phyloP scores from a whole-genome alignment of 2,329 filamentous ascomycete genomes.

The Fusarium veterinarium region DNA sequence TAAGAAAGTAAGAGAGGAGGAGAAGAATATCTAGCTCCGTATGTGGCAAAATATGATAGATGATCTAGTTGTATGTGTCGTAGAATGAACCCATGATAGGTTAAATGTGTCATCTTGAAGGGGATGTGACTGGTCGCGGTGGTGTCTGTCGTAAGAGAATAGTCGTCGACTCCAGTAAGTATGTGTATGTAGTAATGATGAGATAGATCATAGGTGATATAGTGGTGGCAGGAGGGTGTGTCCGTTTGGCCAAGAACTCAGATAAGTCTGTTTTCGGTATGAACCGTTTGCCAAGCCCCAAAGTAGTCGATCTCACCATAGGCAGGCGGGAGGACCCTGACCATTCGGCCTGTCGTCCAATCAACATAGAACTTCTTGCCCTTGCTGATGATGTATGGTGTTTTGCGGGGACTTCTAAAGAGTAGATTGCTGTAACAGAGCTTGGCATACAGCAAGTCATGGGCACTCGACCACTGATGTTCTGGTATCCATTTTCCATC shows the following conservation, averaged over 20 bases:
- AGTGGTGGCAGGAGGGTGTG: neutral
- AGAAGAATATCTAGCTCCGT: neutral
- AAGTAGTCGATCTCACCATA: constrained; percentile 64
- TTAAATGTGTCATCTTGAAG: neutral
- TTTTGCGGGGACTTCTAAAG: constrained; percentile 67
- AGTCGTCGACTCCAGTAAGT: neutral
- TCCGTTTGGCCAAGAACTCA: constrained; percentile 41
- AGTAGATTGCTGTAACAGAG: constrained; percentile 69
- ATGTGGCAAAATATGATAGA: constrained; percentile 2
- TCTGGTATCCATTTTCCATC: constrained; percentile 68
- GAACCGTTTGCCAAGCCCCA: constrained; percentile 62
- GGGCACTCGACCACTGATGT: constrained; percentile 65
- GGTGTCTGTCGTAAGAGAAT: neutral
- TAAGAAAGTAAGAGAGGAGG: constrained; percentile 21
- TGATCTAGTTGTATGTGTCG: constrained; percentile 23
- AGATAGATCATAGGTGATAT: neutral
- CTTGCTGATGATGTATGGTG: constrained; percentile 66
- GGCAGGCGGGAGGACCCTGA: constrained; percentile 63
- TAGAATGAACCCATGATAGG: neutral
- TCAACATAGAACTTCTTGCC: constrained; percentile 70
- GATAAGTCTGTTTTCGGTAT: constrained; percentile 61
- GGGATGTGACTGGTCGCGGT: constrained; percentile 22
- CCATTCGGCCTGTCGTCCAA: constrained; percentile 67
- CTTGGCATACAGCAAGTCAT: constrained; percentile 70
- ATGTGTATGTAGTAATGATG: constrained; percentile 1